Evolutionary conservation across 2,329 filamentous ascomycete species (phyloP), one percentile per base, ranked within the genome.

Genomic region (Boeremia lycopersici): DNA sequence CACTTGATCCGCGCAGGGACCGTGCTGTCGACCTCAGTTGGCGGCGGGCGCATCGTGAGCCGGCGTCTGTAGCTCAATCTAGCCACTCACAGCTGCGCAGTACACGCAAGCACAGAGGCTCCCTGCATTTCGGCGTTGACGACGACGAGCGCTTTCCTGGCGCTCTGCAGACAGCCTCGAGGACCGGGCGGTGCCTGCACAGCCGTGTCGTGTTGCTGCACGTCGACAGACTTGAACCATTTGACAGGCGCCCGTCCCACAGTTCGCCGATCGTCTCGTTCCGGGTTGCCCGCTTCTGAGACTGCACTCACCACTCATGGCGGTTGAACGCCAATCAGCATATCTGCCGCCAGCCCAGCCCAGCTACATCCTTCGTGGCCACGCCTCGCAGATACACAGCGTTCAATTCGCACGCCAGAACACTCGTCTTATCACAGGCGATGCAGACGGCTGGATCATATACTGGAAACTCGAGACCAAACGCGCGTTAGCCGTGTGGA

Each of bases 361-460:
- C 45, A 75, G 77, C 40, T 89, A 89, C 71, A 86, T 98, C 55
- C 84, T 99, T 33, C 89, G 95, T 60, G 95, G 95, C 47, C 95
- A 98, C 78, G 83, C 85, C 49, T 83, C 89, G 0, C 87, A 91
- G 61, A 87, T 97, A 42, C 92, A 97, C 71, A 84, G 86, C 17
- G 82, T 93, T 4, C 78, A 83, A 47, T 93, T 98, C 70, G 80
- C 91, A 62, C 82, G 85, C 48, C 74, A 78, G 35, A 96, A 97
- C 72, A 82, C 85, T 53, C 88, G 90, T 30, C 85, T 99, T 6
- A 79, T 91, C 11, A 95, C 91, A 0, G 93, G 90, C 31, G 95
- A 99, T 76, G 90, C 91, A 8, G 90, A 96, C 36, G 95, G 95
- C 55, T 97, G 89, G 82, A 81, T 96, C 30, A 84, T 96, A 6